A percentile compares a stretch with the other conserved stretches of the same genome.
Conservation (phyloP, 2,329 filamentous ascomycete genomes). For the Hypoxylon rubiginosum region DNA sequence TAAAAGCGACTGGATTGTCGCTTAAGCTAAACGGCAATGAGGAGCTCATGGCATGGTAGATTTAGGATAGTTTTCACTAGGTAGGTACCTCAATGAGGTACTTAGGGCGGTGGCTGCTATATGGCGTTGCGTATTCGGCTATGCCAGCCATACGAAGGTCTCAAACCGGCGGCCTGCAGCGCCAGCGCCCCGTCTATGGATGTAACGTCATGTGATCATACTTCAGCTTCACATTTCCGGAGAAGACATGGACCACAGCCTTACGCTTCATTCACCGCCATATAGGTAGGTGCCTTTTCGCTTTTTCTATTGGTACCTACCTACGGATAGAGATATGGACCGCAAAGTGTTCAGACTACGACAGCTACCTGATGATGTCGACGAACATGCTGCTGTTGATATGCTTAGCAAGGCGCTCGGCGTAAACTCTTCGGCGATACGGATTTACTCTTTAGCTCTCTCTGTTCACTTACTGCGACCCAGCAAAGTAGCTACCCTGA, state of each 20-base stretch:
- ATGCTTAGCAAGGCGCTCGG: conserved; percentile 18
- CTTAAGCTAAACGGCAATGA: no score
- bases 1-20: no score
- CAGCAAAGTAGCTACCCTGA: conserved; percentile 24
- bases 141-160: background rate
- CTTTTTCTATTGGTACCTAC: no score
- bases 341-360: conserved; percentile 26
- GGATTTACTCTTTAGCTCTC: conserved; percentile 23
- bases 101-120: background rate
- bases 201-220: conserved; percentile 1
- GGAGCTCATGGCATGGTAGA: no score
- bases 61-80: no score
- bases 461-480: conserved; percentile 24
- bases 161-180: background rate
- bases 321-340: no score
- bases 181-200: background rate
- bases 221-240: background rate
- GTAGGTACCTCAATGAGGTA: no score
- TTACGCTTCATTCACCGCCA: background rate
- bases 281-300: background rate
- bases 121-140: background rate
- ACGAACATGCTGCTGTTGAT: background rate
- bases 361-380: conserved; percentile 16
- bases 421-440: conserved; percentile 10
- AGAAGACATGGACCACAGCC: background rate